phyloP scores from a whole-genome alignment of 2,329 filamentous ascomycete species.

The Fonsecaea multimorphosa region DNA sequence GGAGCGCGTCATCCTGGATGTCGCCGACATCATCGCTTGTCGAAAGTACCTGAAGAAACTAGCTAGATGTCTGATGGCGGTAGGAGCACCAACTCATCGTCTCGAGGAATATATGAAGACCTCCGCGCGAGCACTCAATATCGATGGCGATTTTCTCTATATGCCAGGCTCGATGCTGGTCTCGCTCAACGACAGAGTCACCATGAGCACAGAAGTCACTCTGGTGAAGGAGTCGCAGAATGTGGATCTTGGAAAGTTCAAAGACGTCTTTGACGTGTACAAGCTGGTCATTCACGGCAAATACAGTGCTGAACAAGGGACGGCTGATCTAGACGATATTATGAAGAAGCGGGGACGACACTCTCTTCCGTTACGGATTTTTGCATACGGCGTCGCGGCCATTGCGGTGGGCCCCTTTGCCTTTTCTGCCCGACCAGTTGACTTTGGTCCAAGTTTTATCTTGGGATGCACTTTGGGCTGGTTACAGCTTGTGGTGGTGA shows the following conservation, averaged over 20 bases:
- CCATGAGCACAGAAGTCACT: conserved; percentile 55
- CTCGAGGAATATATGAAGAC: conserved; percentile 89
- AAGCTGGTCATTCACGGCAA: conserved; percentile 57
- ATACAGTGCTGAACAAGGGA: conserved; percentile 54
- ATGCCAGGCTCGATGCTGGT: conserved; percentile 93
- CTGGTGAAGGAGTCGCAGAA: conserved; percentile 51
- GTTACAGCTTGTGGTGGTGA: conserved; percentile 57
- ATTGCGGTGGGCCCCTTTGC: conserved; percentile 79
- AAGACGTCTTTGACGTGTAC: conserved; percentile 55
- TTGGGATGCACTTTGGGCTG: conserved; percentile 69
- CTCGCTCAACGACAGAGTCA: conserved; percentile 70
- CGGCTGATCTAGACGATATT: conserved; percentile 57
- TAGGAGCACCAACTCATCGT: conserved; percentile 87
- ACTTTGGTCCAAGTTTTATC: conserved; percentile 77
- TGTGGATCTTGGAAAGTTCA: conserved; percentile 52
- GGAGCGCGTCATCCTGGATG: conserved; percentile 47
- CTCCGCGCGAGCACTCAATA: conserved; percentile 85
- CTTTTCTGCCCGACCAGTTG: conserved; percentile 76
- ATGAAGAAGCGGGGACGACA: conserved; percentile 64
- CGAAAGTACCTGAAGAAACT: conserved; percentile 85
- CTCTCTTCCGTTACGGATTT: conserved; percentile 60
- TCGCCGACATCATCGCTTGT: conserved; percentile 73
- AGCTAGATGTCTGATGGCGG: conserved; percentile 85
- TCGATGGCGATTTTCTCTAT: conserved; percentile 88
- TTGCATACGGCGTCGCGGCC: conserved; percentile 77